Evolutionary conservation across 306 rosid genomes (phyloP).

Genomic region (Rubus parviflorus): DNA sequence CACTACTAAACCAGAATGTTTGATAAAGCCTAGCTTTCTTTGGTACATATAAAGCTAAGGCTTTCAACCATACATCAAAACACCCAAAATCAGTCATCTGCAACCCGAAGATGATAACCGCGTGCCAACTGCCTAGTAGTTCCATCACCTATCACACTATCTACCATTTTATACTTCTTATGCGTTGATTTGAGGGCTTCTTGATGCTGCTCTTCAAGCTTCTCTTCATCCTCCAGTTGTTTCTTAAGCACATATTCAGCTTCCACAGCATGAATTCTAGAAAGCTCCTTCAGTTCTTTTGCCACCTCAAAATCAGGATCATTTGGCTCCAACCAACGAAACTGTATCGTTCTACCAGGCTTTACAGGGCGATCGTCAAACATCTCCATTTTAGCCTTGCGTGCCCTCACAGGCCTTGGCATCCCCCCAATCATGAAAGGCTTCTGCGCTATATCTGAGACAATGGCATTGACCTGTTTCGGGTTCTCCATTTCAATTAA

Average conservation of each 20-base stretch:
- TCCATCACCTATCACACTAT: slow-evolving; percentile 54
- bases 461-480: slow-evolving; percentile 50
- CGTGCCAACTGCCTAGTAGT: slow-evolving; percentile 55
- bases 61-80: background rate
- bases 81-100: background rate
- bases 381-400: slow-evolving; percentile 58
- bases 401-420: slow-evolving; percentile 87
- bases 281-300: slow-evolving; percentile 47
- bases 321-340: slow-evolving; percentile 54
- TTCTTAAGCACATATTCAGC: slow-evolving; percentile 49
- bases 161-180: slow-evolving; percentile 57
- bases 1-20: background rate
- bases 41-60: background rate
- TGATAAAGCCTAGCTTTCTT: background rate
- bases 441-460: slow-evolving; percentile 30
- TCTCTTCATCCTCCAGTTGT: slow-evolving; percentile 59
- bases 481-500: slow-evolving; percentile 64
- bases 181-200: slow-evolving; percentile 44
- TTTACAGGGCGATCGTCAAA: slow-evolving; percentile 64
- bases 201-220: slow-evolving; percentile 60
- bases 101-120: slow-evolving; percentile 30
- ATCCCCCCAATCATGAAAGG: slow-evolving; percentile 90
- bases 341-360: slow-evolving; percentile 50
- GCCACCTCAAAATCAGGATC: slow-evolving; percentile 74
- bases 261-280: slow-evolving; percentile 51